Evolutionary conservation across 768 basidiomycete species (phyloP), one percentile per base, ranked within the genome.

Genomic region (Mycena galopus): DNA sequence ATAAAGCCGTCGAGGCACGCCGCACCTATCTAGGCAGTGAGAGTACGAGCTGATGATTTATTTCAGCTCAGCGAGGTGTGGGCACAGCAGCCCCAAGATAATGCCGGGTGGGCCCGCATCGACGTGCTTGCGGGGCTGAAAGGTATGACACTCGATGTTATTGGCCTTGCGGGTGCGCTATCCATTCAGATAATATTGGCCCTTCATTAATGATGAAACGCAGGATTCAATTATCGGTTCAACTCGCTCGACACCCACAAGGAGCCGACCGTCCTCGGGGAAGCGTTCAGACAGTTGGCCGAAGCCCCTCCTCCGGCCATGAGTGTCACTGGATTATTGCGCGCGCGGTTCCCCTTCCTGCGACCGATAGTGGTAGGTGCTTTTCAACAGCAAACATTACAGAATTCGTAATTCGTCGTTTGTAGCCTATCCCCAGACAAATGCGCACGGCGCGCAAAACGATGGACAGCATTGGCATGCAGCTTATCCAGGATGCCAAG

Each of bases 401-500:
- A 3, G 17, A 3, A 50, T 29, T 68, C 10, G 27, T 16, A 16
- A 62, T 39, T 62, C 29, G 12, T 25, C 8, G 10, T 12, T 29
- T 0, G 14, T 21, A 55, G 65, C 65, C 44, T 4, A 12, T 29
- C 0, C 23, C 51, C 0, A 55, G 57, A 27, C 32, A 2, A 7
- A 25, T 53, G 23, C 25, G 9, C 42, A 29, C 1, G 79, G 82
- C 10, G n/a, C 77, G 76, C 19, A 69, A 44, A 1, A 82, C 77
- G 0, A 85, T 86, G 72, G 42, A 67, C 12, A 74, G 80, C 27
- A 83, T 88, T 35, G 86, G 87, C 10, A 66, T 65, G 56, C 81
- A 83, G 56, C 77, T 88, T 27, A 62, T 86, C 4, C 50, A 67
- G 4, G 79, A 85, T 27, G 87, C 85, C 72, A 88, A 86, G 72